A percentile compares a stretch with the other conserved stretches of the same genome.
These are phyloP conservation scores for Bacidia rubella DNA, from an alignment of 495 filamentous ascomycete species.

Conservation along the genomic window DNA sequence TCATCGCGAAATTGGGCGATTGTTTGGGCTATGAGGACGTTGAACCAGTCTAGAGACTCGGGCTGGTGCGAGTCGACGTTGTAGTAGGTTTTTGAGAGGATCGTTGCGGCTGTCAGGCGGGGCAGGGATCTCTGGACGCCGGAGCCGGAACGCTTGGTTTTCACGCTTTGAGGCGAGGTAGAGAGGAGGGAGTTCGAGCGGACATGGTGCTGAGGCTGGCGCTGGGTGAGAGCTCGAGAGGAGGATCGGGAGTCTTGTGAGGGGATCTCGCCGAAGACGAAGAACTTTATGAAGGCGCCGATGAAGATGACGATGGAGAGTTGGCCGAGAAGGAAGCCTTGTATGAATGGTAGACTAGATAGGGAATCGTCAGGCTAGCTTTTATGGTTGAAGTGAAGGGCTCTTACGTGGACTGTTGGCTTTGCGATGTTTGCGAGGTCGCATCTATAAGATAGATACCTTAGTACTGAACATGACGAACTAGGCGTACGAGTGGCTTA, in stretches of 20 bases:
- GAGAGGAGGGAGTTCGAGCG: slow-evolving; percentile 47
- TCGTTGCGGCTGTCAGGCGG: slow-evolving; percentile 70
- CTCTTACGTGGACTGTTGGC: slow-evolving; percentile 34
- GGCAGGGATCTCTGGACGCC: slow-evolving; percentile 54
- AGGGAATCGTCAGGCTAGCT: not conserved
- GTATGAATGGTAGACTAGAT: slow-evolving; percentile 69
- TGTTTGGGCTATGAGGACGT: slow-evolving; percentile 91
- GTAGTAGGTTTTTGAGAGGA: slow-evolving; percentile 94
- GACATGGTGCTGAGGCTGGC: slow-evolving; percentile 45
- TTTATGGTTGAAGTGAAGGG: slow-evolving; percentile 5
- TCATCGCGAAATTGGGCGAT: slow-evolving; percentile 90
- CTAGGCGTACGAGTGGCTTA: not conserved
- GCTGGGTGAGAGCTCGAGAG: slow-evolving; percentile 53
- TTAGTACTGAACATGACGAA: not conserved
- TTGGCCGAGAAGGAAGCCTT: slow-evolving; percentile 88
- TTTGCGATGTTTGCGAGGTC: slow-evolving; percentile 7
- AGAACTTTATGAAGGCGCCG: slow-evolving; percentile 96
- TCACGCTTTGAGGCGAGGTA: slow-evolving; percentile 21
- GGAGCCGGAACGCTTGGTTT: slow-evolving; percentile 62
- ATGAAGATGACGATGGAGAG: slow-evolving; percentile 80
- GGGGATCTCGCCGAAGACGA: slow-evolving; percentile 93
- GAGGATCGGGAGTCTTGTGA: slow-evolving; percentile 60
- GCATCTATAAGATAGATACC: slow-evolving; percentile 9
- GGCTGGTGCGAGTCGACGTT: slow-evolving; percentile 91
- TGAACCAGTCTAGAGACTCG: slow-evolving; percentile 99